Evolutionary conservation across 1,284 basidiomycete species (phyloP).

Genomic region (Ceratobasidium sp.): DNA sequence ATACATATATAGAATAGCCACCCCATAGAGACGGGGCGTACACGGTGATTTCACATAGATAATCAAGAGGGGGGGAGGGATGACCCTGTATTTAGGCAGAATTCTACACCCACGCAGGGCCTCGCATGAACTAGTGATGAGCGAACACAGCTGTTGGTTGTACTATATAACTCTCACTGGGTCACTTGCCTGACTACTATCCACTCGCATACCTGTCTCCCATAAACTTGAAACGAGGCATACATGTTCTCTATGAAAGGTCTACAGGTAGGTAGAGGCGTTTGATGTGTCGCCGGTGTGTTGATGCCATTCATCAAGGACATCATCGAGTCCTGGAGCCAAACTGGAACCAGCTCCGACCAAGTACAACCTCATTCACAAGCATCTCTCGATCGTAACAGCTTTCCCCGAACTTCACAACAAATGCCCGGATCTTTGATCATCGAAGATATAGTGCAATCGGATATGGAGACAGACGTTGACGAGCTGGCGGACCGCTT

Average conservation of each 20-base stretch:
- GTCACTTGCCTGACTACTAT: neutral
- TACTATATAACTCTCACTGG: neutral
- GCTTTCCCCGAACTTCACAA: neutral
- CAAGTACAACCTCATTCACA: neutral
- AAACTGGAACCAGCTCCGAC: neutral
- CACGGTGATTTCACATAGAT: constrained; percentile 8
- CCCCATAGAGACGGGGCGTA: constrained; percentile 5
- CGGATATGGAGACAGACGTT: constrained; percentile 6
- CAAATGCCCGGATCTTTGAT: neutral
- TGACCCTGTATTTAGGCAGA: neutral
- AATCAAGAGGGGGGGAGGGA: constrained; percentile 7
- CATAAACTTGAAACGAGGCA: neutral
- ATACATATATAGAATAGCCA: constrained; percentile 21
- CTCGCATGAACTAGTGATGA: neutral
- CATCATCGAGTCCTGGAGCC: neutral
- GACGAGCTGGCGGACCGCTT: constrained; percentile 1
- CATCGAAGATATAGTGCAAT: neutral
- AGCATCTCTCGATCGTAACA: neutral
- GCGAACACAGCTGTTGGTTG: neutral
- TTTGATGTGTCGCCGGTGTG: neutral
- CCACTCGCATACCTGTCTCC: neutral
- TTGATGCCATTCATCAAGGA: neutral
- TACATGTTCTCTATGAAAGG: neutral
- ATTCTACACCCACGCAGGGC: neutral
- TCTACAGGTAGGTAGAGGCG: neutral